Conservation (phyloP, 2,329 filamentous ascomycete genomes). For the Thermothelomyces thermophilus region DNA sequence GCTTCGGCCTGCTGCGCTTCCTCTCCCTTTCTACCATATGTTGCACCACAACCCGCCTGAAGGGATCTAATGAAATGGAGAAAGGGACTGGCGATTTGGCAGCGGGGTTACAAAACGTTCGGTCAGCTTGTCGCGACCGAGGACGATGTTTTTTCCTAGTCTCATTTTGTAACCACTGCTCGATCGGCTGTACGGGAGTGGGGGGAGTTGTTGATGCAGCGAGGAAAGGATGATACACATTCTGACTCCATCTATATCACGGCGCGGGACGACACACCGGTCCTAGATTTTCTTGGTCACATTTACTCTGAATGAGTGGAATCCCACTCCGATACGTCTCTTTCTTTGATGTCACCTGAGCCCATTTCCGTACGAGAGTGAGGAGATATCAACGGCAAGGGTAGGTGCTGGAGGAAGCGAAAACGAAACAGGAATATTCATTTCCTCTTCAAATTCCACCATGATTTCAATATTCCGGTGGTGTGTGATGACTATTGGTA, state of each 20-base stretch:
- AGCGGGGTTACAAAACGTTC: neutral
- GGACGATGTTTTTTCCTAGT: neutral
- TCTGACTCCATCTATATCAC: no score
- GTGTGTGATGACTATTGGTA: neutral
- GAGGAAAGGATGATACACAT: no score
- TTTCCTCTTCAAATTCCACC: no score
- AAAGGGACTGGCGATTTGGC: neutral
- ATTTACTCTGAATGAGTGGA: conserved; percentile 5
- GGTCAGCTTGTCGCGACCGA: neutral
- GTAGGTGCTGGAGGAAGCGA: no score
- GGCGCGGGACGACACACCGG: neutral
- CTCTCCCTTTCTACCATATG: neutral
- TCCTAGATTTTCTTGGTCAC: conserved; percentile 8
- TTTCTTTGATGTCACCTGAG: no score
- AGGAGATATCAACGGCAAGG: no score
- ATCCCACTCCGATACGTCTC: neutral
- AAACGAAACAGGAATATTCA: no score
- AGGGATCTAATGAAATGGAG: neutral
- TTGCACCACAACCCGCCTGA: neutral
- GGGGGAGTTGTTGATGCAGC: no score
- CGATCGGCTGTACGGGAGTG: no score
- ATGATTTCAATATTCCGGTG: no score
- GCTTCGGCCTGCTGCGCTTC: neutral
- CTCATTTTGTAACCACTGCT: conserved; percentile 1
- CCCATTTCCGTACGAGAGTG: no score